Evolutionary conservation across 2,329 filamentous ascomycete genomes (phyloP).

Genomic region (Neonectria neomacrospora): DNA sequence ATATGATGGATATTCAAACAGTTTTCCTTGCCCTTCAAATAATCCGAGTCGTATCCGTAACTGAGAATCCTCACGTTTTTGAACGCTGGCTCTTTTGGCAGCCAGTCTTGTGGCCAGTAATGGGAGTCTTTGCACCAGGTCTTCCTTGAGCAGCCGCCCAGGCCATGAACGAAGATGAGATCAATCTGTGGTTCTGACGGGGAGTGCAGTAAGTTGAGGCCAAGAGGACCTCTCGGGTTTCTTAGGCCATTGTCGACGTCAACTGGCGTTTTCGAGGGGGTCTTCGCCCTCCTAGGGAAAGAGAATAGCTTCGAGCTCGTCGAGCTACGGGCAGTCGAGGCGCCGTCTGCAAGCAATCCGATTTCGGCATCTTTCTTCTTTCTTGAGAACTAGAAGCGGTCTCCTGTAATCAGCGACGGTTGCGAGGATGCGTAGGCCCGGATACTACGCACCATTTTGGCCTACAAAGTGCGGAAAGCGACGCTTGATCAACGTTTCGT

Average conservation of each 20-base stretch:
- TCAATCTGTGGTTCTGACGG: conserved; percentile 41
- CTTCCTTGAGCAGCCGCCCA: conserved; percentile 51
- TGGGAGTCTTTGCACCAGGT: conserved; percentile 51
- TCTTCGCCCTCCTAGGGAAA: conserved; percentile 13
- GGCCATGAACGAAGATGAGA: conserved; percentile 54
- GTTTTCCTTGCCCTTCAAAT: conserved; percentile 38
- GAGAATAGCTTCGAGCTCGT: conserved; percentile 22
- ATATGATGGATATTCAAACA: conserved; percentile 48
- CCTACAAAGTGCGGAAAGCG: no score
- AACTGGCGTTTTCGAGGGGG: conserved; percentile 19
- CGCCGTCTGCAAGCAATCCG: conserved; percentile 51
- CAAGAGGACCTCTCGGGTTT: conserved; percentile 21
- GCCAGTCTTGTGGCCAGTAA: conserved; percentile 52
- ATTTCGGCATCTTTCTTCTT: no score
- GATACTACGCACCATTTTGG: no score
- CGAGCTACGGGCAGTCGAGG: conserved; percentile 58
- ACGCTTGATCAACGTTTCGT: no score
- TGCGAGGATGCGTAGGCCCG: no score
- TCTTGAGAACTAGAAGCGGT: no score
- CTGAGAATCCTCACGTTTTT: conserved; percentile 41
- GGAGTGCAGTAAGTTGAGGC: conserved; percentile 37
- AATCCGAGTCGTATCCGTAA: conserved; percentile 51
- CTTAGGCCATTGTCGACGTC: conserved; percentile 4
- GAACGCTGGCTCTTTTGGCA: conserved; percentile 43
- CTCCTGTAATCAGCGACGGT: no score